Evolutionary conservation across 495 filamentous ascomycete genomes (phyloP).

Genomic region (Hypomontagnella submonticulosa): DNA sequence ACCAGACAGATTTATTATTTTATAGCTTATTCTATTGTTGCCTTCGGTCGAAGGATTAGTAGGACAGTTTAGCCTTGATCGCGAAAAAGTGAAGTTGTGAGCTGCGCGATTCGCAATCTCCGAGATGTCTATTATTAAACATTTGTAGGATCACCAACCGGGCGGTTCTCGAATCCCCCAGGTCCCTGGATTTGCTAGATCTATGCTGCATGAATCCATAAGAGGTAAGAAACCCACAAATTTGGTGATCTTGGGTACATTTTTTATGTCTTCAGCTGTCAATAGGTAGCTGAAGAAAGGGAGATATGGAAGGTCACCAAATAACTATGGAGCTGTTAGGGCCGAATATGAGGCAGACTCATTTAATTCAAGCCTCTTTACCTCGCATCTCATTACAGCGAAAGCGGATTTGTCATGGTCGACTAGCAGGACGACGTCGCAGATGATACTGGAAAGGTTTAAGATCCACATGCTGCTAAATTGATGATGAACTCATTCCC

Average conservation of each 20-base stretch:
- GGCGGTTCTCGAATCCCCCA: conserved; percentile 18
- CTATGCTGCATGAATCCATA: conserved; percentile 24
- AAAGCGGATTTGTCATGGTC: background rate
- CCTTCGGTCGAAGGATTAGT: background rate
- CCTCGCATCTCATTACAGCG: conserved; percentile 1
- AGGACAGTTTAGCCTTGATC: background rate
- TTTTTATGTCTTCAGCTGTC: conserved; percentile 7
- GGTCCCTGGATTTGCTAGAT: conserved; percentile 34
- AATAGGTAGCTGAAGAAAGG: background rate
- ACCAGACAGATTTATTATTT: too few species aligned
- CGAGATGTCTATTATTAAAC: conserved; percentile 23
- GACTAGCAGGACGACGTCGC: background rate
- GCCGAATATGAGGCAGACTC: background rate
- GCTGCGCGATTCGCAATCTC: conserved; percentile 26
- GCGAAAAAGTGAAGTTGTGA: background rate
- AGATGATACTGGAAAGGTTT: background rate
- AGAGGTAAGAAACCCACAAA: conserved; percentile 29
- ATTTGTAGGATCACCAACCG: conserved; percentile 4
- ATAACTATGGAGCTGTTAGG: background rate
- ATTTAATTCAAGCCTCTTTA: background rate
- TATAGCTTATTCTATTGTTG: too few species aligned
- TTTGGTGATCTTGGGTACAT: conserved; percentile 10
- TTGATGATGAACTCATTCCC: background rate
- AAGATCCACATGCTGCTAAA: background rate
- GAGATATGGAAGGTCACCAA: conserved; percentile 12